phyloP scores from a whole-genome alignment of 768 basidiomycete species.

The Dictyophora rubrovolvata region DNA sequence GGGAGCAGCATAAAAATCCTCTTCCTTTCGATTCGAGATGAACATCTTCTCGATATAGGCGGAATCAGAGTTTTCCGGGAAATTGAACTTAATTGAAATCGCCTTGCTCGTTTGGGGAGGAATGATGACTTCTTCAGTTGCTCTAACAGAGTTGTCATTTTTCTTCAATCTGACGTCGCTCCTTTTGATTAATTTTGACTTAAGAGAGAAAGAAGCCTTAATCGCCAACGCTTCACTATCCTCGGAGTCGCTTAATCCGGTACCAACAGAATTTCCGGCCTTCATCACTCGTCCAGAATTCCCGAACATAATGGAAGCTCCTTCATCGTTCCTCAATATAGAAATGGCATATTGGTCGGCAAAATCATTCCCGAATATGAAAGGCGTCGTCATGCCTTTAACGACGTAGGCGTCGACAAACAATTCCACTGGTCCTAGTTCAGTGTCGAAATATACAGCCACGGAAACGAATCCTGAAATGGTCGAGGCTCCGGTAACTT shows the following conservation, averaged over 20 bases:
- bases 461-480: constrained; percentile 22
- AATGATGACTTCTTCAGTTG: neutral
- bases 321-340: constrained; percentile 13
- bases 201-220: neutral
- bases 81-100: neutral
- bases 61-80: neutral
- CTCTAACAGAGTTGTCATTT: neutral
- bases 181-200: too few species aligned
- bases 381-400: constrained; percentile 20
- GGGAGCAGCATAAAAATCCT: neutral
- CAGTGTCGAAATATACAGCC: constrained; percentile 18
- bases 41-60: constrained; percentile 1
- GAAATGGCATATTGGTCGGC: constrained; percentile 25
- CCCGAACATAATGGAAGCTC: constrained; percentile 13
- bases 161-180: neutral
- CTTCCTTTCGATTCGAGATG: neutral
- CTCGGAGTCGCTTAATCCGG: neutral
- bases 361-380: constrained; percentile 18
- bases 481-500: constrained; percentile 21
- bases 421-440: constrained; percentile 17
- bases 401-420: too few species aligned
- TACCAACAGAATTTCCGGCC: neutral
- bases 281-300: neutral
- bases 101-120: neutral
- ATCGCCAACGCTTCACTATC: constrained; percentile 1